Conservation (phyloP, 1,139 yeast genomes). For the Yamadazyma aaseri region DNA sequence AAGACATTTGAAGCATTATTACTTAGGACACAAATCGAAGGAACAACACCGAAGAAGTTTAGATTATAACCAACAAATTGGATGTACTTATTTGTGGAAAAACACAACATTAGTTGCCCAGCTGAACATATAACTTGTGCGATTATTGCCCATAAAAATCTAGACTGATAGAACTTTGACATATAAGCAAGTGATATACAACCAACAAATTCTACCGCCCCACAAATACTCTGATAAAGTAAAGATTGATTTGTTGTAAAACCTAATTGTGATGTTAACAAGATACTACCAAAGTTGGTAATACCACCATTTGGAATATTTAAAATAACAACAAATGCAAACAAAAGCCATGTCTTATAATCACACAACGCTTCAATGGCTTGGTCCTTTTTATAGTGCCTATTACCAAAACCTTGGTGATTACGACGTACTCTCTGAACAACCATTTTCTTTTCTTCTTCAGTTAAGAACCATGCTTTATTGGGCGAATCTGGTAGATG, state of each 20-base stretch:
- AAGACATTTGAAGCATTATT: constrained; percentile 59
- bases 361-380: constrained; percentile 44
- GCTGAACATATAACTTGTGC: constrained; percentile 34
- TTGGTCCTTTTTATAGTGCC: constrained; percentile 40
- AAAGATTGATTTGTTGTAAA: constrained; percentile 26
- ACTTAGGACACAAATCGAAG: constrained; percentile 48
- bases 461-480: constrained; percentile 23
- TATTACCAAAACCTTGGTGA: constrained; percentile 42
- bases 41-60: constrained; percentile 30
- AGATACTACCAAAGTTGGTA: constrained; percentile 36
- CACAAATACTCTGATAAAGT: constrained; percentile 33
- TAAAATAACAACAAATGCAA: constrained; percentile 33
- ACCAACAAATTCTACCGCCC: constrained; percentile 39
- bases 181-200: constrained; percentile 34
- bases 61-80: constrained; percentile 42
- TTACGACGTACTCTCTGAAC: constrained; percentile 11
- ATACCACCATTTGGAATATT: constrained; percentile 43
- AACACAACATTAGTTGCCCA: constrained; percentile 49
- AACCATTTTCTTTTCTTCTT: constrained; percentile 14
- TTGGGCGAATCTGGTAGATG: constrained; percentile 19
- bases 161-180: constrained; percentile 27
- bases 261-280: constrained; percentile 40
- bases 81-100: constrained; percentile 33
- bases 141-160: constrained; percentile 42
- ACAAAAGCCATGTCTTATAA: constrained; percentile 46